Evolutionary conservation across 768 basidiomycete species (phyloP).

Genomic region (Hemileccinum rubropunctum): DNA sequence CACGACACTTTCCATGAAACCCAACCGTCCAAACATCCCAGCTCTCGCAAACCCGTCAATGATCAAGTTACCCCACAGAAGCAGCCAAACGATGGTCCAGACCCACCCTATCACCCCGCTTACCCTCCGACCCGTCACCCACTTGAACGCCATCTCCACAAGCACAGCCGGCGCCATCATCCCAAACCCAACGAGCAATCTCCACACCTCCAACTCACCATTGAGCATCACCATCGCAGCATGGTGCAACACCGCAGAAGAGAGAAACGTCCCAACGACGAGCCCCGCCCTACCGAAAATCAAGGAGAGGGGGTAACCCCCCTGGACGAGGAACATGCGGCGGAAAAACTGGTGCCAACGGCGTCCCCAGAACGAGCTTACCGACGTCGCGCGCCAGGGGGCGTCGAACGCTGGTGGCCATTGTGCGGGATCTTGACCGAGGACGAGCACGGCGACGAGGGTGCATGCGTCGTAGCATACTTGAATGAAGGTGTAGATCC

Average conservation of each 20-base stretch:
- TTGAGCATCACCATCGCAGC: conserved; percentile 51
- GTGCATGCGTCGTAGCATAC: conserved; percentile 26
- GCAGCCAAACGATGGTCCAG: conserved; percentile 33
- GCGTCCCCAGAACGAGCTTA: conserved; percentile 35
- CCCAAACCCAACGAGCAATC: conserved; percentile 48
- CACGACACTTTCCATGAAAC: neutral
- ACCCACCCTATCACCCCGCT: conserved; percentile 30
- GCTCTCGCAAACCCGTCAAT: conserved; percentile 19
- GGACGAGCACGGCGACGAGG: conserved; percentile 22
- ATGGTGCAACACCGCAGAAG: conserved; percentile 56
- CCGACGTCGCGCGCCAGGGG: conserved; percentile 35
- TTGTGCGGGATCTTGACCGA: conserved; percentile 25
- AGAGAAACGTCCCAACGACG: conserved; percentile 52
- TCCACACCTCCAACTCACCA: conserved; percentile 39
- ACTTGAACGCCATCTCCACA: conserved; percentile 36
- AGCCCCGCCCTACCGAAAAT: conserved; percentile 47
- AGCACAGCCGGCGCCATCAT: conserved; percentile 51
- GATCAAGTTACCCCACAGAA: conserved; percentile 22
- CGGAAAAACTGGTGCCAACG: conserved; percentile 40
- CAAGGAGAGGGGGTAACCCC: conserved; percentile 26
- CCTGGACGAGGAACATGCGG: conserved; percentile 30
- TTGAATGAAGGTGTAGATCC: conserved; percentile 45
- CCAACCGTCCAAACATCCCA: conserved; percentile 7
- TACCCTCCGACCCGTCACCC: conserved; percentile 25
- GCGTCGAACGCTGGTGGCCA: conserved; percentile 34